A percentile compares a stretch with the other conserved stretches of the same genome.
Conservation (phyloP, 1,139 yeast genomes). For the Scheffersomyces parashehatae region DNA sequence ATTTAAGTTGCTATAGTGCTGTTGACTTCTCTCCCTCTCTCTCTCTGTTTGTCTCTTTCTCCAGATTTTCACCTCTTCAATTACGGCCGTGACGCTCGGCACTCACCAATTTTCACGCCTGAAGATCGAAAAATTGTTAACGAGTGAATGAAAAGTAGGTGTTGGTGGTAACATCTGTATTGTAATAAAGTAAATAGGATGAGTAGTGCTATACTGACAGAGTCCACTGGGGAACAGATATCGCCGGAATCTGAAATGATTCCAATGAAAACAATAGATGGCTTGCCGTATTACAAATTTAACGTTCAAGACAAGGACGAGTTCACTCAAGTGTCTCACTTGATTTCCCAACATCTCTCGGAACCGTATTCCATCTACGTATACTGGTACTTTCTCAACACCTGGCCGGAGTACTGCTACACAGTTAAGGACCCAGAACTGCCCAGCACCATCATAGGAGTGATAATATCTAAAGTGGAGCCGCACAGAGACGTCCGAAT, state of each 20-base stretch:
- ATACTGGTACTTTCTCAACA: slow-evolving; percentile 49
- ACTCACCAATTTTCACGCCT: too few species aligned
- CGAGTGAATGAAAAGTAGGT: too few species aligned
- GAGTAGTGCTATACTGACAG: too few species aligned
- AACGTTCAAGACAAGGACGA: slow-evolving; percentile 21
- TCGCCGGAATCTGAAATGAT: background rate
- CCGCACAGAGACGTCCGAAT: slow-evolving; percentile 68
- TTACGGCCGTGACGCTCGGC: too few species aligned
- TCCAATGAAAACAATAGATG: slow-evolving; percentile 8
- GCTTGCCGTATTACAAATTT: slow-evolving; percentile 22
- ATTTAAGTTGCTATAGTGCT: too few species aligned
- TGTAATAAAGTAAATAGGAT: too few species aligned
- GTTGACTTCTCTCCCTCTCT: too few species aligned
- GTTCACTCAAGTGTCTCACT: slow-evolving; percentile 29
- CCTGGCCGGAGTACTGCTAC: slow-evolving; percentile 50
- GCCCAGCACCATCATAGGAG: slow-evolving; percentile 52
- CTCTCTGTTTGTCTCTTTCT: too few species aligned
- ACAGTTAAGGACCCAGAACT: slow-evolving; percentile 26
- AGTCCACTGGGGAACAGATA: too few species aligned
- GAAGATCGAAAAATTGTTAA: too few species aligned
- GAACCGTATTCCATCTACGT: slow-evolving; percentile 52
- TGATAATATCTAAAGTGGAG: slow-evolving; percentile 82
- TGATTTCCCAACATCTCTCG: slow-evolving; percentile 39
- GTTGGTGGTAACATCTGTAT: too few species aligned
- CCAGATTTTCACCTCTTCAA: too few species aligned